Percentiles rank a stretch among this genome's conserved stretches.
phyloP scores from a whole-genome alignment of 2,329 filamentous ascomycete genomes.

The Pseudogymnoascus pannorum region DNA sequence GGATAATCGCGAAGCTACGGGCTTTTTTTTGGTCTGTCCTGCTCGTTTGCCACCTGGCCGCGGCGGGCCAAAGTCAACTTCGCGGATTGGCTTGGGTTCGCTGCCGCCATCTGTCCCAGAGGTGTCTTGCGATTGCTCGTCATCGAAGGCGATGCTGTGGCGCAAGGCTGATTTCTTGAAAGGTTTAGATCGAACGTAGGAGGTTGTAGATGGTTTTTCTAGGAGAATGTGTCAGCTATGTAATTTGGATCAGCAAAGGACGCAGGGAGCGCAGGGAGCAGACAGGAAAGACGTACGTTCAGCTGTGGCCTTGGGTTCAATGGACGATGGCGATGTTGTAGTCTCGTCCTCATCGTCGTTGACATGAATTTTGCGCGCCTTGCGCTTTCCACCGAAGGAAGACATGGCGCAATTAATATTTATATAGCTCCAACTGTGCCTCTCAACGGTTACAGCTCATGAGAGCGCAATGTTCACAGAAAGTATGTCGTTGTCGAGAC shows the following conservation, averaged over 20 bases:
- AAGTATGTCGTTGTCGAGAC: background rate
- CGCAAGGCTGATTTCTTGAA: constrained; percentile 52
- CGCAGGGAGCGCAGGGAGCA: constrained; percentile 18
- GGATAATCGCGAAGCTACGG: constrained; percentile 58
- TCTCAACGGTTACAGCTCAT: background rate
- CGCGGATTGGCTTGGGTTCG: constrained; percentile 9
- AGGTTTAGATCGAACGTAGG: constrained; percentile 43
- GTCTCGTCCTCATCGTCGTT: constrained; percentile 55
- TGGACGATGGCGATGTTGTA: constrained; percentile 12
- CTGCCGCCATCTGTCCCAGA: constrained; percentile 4
- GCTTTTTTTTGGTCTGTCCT: constrained; percentile 58
- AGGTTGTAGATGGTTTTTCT: constrained; percentile 10
- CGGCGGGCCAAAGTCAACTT: constrained; percentile 10
- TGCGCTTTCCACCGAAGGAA: constrained; percentile 49
- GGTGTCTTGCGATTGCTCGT: constrained; percentile 16
- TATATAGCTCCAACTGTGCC: background rate
- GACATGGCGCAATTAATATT: constrained; percentile 18
- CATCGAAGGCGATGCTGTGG: constrained; percentile 43
- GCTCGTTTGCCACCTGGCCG: constrained; percentile 27
- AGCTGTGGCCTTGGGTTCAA: constrained; percentile 15
- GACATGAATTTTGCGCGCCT: constrained; percentile 69
- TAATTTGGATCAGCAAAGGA: constrained; percentile 24
- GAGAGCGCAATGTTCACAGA: background rate
- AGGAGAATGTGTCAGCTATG: constrained; percentile 23
- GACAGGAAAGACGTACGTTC: constrained; percentile 20